Percentiles rank a stretch among this genome's conserved stretches.
phyloP scores from a whole-genome alignment of 2,329 filamentous ascomycete species.

The Penicillium sp. region DNA sequence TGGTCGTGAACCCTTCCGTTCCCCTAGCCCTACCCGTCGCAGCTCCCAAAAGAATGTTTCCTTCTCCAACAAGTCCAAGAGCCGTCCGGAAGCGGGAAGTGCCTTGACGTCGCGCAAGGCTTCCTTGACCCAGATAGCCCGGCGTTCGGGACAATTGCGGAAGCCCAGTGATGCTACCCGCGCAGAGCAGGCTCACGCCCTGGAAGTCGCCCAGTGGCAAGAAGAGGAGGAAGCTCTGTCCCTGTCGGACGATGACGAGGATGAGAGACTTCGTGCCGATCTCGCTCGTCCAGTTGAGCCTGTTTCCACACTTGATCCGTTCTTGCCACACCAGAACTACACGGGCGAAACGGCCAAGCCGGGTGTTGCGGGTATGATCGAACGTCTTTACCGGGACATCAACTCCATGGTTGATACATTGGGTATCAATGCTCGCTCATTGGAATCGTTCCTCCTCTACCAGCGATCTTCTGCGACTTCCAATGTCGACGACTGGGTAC shows the following conservation, averaged over 20 bases:
- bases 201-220: constrained; percentile 31
- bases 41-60: constrained; percentile 26
- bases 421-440: constrained; percentile 73
- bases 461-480: constrained; percentile 45
- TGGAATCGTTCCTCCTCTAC: constrained; percentile 54
- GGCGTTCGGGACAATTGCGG: constrained; percentile 25
- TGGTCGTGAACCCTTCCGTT: constrained; percentile 38
- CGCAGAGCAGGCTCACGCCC: constrained; percentile 28
- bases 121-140: constrained; percentile 33
- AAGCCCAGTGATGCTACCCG: constrained; percentile 23
- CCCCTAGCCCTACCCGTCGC: constrained; percentile 45
- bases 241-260: constrained; percentile 47
- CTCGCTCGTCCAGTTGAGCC: constrained; percentile 43
- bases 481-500: constrained; percentile 48
- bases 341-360: constrained; percentile 43
- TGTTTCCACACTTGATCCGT: constrained; percentile 45
- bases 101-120: constrained; percentile 41
- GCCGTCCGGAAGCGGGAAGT: constrained; percentile 34
- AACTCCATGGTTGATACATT: constrained; percentile 88
- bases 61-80: constrained; percentile 25
- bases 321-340: constrained; percentile 47
- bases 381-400: constrained; percentile 48
- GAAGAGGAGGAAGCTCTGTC: constrained; percentile 34
- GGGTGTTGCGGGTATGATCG: constrained; percentile 48
- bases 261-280: constrained; percentile 45